Base-by-base conservation (phyloP, 257 asterid genomes). In the Ilex asprella region DNA sequence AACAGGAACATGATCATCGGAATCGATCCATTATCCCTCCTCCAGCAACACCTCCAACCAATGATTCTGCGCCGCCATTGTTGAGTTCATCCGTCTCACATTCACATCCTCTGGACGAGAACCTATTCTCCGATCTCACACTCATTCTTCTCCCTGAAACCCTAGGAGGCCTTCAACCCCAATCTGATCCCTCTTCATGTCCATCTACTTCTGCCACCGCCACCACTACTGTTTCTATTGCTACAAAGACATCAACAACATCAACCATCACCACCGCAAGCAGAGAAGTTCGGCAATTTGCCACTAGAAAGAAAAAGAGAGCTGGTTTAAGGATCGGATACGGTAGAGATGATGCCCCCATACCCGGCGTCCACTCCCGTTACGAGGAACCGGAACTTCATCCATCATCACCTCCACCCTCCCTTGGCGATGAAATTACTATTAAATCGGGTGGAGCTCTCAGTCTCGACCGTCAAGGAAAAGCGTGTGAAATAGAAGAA, bases 41-140 rank as follows among this genome's bases (percentile, higher is more conserved):
- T 21, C 27, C 27, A 21, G 27, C 27, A 21, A 11, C 13, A 14
- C 47, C 39, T 13, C 56, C 41, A 16, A 39, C 43, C 21, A 9
- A 59, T 29, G 60, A 61, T 65, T 61, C 57, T 2, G 7, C 65
- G 41, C 50, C 58, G 10, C 16, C 47, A 29, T 60, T 21, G 27
- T 21, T 30, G 61, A 46, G 50, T 16, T 14, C 55, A 16, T 30
- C 60, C 1, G 57, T 57, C 9, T 27, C 63, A 41, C 43, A 63
- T 13, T 57, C 74, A 10, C 63, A 59, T 56, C 79, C 77, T 39
- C 73, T 79, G 29, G 85, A 79, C 50, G 82, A 79, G 62, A 76
- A 79, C 60, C 60, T 79, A 3, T 79, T 79, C 79, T 71, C 80
- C 59, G 85, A 79, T 79, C 82, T 79, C 67, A 79, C 78, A n/a